phyloP scores from a whole-genome alignment of 2,329 filamentous ascomycete species.

The Colletotrichum magnum region DNA sequence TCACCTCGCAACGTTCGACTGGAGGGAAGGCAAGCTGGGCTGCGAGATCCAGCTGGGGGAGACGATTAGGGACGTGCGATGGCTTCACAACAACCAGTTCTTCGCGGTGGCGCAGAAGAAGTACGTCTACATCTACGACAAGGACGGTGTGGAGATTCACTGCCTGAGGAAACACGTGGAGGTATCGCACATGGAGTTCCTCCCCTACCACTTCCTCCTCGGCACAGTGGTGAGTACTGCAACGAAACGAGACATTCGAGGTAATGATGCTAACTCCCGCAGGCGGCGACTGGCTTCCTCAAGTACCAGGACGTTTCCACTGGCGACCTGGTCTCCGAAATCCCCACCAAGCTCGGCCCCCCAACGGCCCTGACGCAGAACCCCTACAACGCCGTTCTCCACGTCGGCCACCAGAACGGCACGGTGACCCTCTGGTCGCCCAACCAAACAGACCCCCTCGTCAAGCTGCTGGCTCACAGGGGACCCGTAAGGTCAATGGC shows the following conservation, averaged over 20 bases:
- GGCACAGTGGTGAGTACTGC: slow-evolving; percentile 79
- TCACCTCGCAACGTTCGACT: slow-evolving; percentile 97
- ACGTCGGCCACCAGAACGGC: slow-evolving; percentile 95
- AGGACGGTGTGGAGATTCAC: slow-evolving; percentile 91
- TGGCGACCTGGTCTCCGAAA: slow-evolving; percentile 87
- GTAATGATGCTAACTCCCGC: slow-evolving; percentile 40
- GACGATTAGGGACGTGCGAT: slow-evolving; percentile 89
- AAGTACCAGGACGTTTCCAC: slow-evolving; percentile 98
- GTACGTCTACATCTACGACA: slow-evolving; percentile 96
- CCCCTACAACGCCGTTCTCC: slow-evolving; percentile 90
- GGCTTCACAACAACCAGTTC: slow-evolving; percentile 94
- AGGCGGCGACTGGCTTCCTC: slow-evolving; percentile 85
- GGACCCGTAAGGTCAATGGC: slow-evolving; percentile 90
- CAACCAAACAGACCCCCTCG: slow-evolving; percentile 86
- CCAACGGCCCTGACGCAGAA: slow-evolving; percentile 91
- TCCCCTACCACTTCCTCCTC: slow-evolving; percentile 96
- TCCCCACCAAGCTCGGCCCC: slow-evolving; percentile 86
- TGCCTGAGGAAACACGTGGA: slow-evolving; percentile 92
- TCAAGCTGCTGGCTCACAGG: slow-evolving; percentile 90
- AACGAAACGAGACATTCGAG: not conserved
- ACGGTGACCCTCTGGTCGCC: slow-evolving; percentile 97
- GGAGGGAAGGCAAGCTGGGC: slow-evolving; percentile 90
- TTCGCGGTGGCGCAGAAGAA: slow-evolving; percentile 98
- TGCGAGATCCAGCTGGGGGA: slow-evolving; percentile 94
- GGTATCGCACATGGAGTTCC: slow-evolving; percentile 92